Conservation (phyloP, 768 basidiomycete species). For the Lactarius hengduanensis region DNA sequence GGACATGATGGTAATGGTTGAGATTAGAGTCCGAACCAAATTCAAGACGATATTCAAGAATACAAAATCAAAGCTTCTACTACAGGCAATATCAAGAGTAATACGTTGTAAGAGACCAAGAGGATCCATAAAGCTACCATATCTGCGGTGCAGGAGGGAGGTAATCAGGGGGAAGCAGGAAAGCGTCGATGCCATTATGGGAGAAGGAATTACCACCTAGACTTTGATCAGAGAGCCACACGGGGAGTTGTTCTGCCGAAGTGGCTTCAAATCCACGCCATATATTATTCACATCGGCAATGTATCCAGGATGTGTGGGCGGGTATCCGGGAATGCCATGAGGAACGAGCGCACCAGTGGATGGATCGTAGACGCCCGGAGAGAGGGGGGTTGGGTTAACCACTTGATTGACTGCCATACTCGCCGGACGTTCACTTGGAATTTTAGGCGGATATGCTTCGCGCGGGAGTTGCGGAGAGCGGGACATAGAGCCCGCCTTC, state of each 20-base stretch:
- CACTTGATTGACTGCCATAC: constrained; percentile 29
- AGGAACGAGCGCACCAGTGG: constrained; percentile 14
- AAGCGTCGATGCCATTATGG: constrained; percentile 84
- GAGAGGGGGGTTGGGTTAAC: constrained; percentile 28
- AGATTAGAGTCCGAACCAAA: not conserved
- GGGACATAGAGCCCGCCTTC: constrained; percentile 51
- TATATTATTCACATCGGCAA: constrained; percentile 58
- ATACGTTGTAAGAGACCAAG: constrained; percentile 1
- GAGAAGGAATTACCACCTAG: constrained; percentile 73
- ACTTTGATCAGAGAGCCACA: constrained; percentile 85
- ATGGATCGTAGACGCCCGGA: constrained; percentile 22
- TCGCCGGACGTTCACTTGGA: constrained; percentile 30
- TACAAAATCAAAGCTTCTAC: constrained; percentile 13
- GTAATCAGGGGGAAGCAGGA: constrained; percentile 74
- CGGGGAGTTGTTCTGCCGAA: constrained; percentile 71
- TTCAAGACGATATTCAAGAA: constrained; percentile 16
- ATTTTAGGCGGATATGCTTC: constrained; percentile 42
- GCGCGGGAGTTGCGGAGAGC: constrained; percentile 59
- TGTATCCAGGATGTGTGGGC: constrained; percentile 13
- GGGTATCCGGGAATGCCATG: constrained; percentile 30
- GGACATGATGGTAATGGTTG: constrained; percentile 20
- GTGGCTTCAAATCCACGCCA: constrained; percentile 75
- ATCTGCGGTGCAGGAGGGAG: constrained; percentile 71
- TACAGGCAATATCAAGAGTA: constrained; percentile 12
- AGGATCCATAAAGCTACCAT: constrained; percentile 47